Evolutionary conservation across 371 early-diverging fungal genomes (phyloP), one percentile per base, ranked within the genome.

Genomic region (Mucor velutinosus): DNA sequence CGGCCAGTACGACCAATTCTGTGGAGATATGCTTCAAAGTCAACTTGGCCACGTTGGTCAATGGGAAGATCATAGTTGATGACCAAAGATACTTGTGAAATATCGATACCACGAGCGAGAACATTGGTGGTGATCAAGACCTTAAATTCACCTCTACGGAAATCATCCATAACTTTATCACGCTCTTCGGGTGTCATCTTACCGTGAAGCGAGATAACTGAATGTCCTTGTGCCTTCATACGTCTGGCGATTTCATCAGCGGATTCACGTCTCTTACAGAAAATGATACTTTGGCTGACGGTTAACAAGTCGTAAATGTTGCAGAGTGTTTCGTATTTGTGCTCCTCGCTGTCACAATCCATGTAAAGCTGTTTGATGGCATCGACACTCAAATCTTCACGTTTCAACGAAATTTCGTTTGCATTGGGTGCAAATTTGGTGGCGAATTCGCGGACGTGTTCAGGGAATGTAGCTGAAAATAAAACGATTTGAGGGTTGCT

Each of bases 1-100:
- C 99, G 87, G 32, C 99, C 99, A 2, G 99, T 98, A 70, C 99
- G 88, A 10, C 99, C 99, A 74, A 99, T 97, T 66, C 99, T 90
- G 80, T 99, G 99, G 59, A 99, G 83, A 73, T 99, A 99, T 0
- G 98, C 97, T 70, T 98, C 97, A 19, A 88, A 86, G 64, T 96
- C 97, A 1, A 94, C 90, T 10, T 77, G 71, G n/a, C 74, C 75
- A 6, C 79, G 64, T 25, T 70, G 72, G 49, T 89, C 88, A 15
- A 87, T 14, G 33, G 78, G 78, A 17, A 75, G 58, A 43, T 77
- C 75, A 45, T 77, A 77, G 35, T 77, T 77, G 39, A 77, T 67
- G 7, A 77, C 78, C 29, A 77, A 61, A 1, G 73, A 57, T 17
- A 77, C 69, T 59, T 77, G 78, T 4, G 87, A 83, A 69, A 97